Evolutionary conservation across 192 early-diverging fungal species (phyloP).

Genomic region (Phycomyces nitens): DNA sequence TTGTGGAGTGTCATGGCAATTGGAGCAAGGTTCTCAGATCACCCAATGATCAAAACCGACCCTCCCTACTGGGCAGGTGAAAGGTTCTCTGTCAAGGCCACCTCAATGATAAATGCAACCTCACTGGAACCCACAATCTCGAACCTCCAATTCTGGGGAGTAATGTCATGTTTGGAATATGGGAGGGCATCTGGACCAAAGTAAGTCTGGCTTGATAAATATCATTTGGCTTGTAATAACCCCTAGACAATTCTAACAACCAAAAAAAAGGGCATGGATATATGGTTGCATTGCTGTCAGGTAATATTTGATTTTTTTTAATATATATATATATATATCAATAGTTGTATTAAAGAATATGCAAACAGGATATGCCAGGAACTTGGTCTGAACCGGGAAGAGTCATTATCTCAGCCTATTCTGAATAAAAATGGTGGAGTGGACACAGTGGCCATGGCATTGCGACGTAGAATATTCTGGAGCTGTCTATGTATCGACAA

Average conservation of each 20-base stretch:
- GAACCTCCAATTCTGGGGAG: conserved; percentile 41
- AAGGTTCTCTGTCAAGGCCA: conserved; percentile 42
- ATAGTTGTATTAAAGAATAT: not conserved
- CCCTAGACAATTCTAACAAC: too few relatives aligned
- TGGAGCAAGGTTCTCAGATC: conserved; percentile 45
- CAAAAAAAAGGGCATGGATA: conserved; percentile 42
- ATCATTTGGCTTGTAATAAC: too few relatives aligned
- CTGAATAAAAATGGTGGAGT: conserved; percentile 39
- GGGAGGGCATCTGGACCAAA: conserved; percentile 28
- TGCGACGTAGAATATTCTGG: conserved; percentile 49
- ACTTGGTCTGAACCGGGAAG: conserved; percentile 48
- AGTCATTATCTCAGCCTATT: conserved; percentile 25
- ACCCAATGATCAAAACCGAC: conserved; percentile 40
- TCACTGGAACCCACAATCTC: conserved; percentile 42
- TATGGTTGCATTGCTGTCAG: conserved; percentile 48
- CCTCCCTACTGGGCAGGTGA: conserved; percentile 51
- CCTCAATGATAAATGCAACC: conserved; percentile 33
- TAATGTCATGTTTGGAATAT: conserved; percentile 32
- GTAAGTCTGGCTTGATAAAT: conserved; percentile 1
- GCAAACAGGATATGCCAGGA: conserved; percentile 40
- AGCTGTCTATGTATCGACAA: conserved; percentile 47
- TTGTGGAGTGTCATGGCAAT: conserved; percentile 47
- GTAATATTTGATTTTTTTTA: too few relatives aligned
- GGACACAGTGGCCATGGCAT: conserved; percentile 32
- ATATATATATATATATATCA: too few relatives aligned